Base-by-base conservation (phyloP, 2,329 filamentous ascomycete species). In the Trichoderma oligosporum region DNA sequence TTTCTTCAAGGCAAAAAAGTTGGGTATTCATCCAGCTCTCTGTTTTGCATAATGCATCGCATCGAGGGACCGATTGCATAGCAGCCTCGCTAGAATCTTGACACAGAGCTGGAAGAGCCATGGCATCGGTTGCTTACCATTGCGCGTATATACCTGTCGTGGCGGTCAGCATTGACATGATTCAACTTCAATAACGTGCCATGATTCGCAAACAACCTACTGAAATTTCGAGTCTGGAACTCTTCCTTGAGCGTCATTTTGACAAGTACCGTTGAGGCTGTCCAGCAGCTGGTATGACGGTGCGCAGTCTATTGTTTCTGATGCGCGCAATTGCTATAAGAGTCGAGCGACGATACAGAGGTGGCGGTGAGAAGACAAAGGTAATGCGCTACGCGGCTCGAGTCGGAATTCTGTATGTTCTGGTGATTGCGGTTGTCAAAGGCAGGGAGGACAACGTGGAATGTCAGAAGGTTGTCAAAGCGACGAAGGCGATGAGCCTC, bases 191-290 rank as follows among this genome's bases (percentile, higher is more conserved):
- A 18, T 33, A 35, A 16, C 20, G 12, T 8, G 8, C 3, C 25
- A 3, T 11, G 27, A n/a, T 11, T 36, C 31, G 35, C 49, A 41
- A 38, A n/a, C 22, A 60, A 76, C 85, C 68, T 78, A 88, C 85
- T 89, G 75, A 89, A 89, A 76, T 89, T 89, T 68, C 86, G 79
- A 60, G 85, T 86, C 70, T 81, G 81, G 70, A 89, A 87, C 74
- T 88, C 85, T 69, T 88, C 85, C 73, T 82, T 82, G 76, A 88
- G 79, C 71, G 84, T 82, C 85, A 88, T 88, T 62, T 76, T 85
- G 78, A 65, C 69, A 67, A 63, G 16, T 58, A 57, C 22, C 3
- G 46, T 18, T n/a, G 47, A 45, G 57, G 57, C 57, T 59, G 45
- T 41, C 54, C 57, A 33, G 57, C 54, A 57, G 57, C 49, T 61